Evolutionary conservation across 2,329 filamentous ascomycete genomes (phyloP).

Genomic region (Davidsoniella virescens): DNA sequence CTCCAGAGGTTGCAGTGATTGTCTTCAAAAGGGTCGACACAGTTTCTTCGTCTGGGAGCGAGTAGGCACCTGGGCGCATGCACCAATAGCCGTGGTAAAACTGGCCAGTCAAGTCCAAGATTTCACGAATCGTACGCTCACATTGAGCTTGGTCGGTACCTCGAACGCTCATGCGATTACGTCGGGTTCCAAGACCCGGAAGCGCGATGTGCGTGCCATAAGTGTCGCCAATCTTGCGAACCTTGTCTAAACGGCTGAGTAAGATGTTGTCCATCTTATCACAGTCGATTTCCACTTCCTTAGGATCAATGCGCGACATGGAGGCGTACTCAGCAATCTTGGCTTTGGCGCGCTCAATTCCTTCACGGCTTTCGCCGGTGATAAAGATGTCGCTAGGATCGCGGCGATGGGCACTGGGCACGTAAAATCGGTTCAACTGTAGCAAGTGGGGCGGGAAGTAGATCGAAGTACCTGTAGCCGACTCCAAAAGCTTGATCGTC

Average conservation of each 20-base stretch:
- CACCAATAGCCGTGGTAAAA: slow-evolving; percentile 98
- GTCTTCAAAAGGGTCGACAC: slow-evolving; percentile 59
- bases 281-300: slow-evolving; percentile 77
- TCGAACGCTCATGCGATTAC: slow-evolving; percentile 74
- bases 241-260: slow-evolving; percentile 81
- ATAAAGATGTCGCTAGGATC: slow-evolving; percentile 88
- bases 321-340: slow-evolving; percentile 75
- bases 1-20: slow-evolving; percentile 90
- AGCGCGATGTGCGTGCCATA: slow-evolving; percentile 94
- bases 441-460: slow-evolving; percentile 96
- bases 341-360: slow-evolving; percentile 76
- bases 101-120: slow-evolving; percentile 93
- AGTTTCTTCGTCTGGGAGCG: slow-evolving; percentile 4
- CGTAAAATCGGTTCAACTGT: slow-evolving; percentile 77
- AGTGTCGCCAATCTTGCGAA: slow-evolving; percentile 92
- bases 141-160: slow-evolving; percentile 86
- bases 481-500: slow-evolving; percentile 97
- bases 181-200: slow-evolving; percentile 71
- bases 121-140: slow-evolving; percentile 84
- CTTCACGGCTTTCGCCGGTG: slow-evolving; percentile 72
- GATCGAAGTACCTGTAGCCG: slow-evolving; percentile 85
- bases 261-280: slow-evolving; percentile 93
- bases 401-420: slow-evolving; percentile 62
- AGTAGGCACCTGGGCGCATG: slow-evolving; percentile 22
- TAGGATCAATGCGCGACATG: slow-evolving; percentile 70